Base-by-base conservation (phyloP, 2,329 filamentous ascomycete genomes). In the Fusarium sp. region DNA sequence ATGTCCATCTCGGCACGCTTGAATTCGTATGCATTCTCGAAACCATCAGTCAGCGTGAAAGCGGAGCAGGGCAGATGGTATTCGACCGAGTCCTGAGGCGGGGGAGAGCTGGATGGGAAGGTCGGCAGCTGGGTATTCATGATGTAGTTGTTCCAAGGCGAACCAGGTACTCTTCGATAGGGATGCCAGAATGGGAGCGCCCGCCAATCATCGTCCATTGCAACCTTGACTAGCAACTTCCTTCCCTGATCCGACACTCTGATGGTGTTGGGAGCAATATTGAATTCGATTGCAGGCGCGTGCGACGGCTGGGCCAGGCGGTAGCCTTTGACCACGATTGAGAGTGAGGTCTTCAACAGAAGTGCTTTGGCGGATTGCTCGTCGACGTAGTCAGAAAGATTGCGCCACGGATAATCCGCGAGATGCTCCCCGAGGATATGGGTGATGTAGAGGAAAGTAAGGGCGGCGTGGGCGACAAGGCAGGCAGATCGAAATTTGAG, bases 61-160 rank as follows among this genome's bases (percentile, higher is more conserved):
- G 56, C 66, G 3, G 65, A 55, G 20, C 55, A 64, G 11, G 68
- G 68, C n/a, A 70, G 38, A 29, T 40, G 56, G 57, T 64, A 70
- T 13, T 36, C 36, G 13, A 68, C 38, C 8, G 10, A 10, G 2
- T 10, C n/a, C 0, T 13, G 13, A 11, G 36, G 23, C 3, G 27
- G 51, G 5, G 11, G n/a, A 18, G 36, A 55, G 42, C 33, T 31
- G 16, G 31, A 6, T 3, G 71, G 18, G 62, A 56, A 34, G 33
- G 56, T 33, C 55, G 64, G 51, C 13, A 49, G 36, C 3, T 44
- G 31, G 16, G 36, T 49, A 44, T 75, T 75, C 29, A 49, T 69
- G 42, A 75, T 65, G 46, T 67, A 73, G 29, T 70, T 72, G 58
- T 74, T 74, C 73, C 73, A 75, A 16, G 66, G 58, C 9, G 72